Evolutionary conservation across 352 stramenopile species (phyloP), one percentile per base, ranked within the genome.

Genomic region (Phytopythium sindhum): DNA sequence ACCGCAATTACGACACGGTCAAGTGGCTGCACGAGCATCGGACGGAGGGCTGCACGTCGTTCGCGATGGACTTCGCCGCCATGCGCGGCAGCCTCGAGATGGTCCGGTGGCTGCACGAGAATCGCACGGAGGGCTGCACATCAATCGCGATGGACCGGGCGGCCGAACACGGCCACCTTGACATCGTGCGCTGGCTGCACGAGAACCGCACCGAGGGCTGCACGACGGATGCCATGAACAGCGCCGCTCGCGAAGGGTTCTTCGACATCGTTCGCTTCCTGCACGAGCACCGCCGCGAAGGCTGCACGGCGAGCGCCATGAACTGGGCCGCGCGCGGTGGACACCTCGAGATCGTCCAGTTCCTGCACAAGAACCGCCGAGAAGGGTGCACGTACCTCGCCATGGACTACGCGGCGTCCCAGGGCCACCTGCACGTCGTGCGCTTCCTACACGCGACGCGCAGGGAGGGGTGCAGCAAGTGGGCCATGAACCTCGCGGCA

Each of bases 401-500:
- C 24, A 72, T 72, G 66, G 66, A 72, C 44, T 56, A 59, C 33
- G 66, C 66, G 15, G 66, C 66, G 41, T 39, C 56, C 12, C 52
- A 67, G 24, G 66, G 66, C 23, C 55, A 68, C 39, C 19, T 68
- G 42, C 35, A 67, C 21, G 58, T 68, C 26, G 53, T 72, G 11
- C 37, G 37, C n/a, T 72, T 57, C 31, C 33, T 72, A 42, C 61
- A 72, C 42, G 31, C 48, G n/a, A 41, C 23, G 15, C 61, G 63
- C 4, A 12, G 35, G 10, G 66, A 65, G 50, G 63, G 63, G 12
- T 72, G 66, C 56, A 72, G 44, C 10, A 37, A 44, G 10, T 59
- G 50, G 54, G 66, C 66, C 14, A 67, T 72, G 42, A 65, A 72
- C 50, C 33, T 61, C n/a, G 66, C 66, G 15, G 66, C 66, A 21